Evolutionary conservation across 2,329 filamentous ascomycete genomes (phyloP).

Genomic region (Rutstroemia sydowiana): DNA sequence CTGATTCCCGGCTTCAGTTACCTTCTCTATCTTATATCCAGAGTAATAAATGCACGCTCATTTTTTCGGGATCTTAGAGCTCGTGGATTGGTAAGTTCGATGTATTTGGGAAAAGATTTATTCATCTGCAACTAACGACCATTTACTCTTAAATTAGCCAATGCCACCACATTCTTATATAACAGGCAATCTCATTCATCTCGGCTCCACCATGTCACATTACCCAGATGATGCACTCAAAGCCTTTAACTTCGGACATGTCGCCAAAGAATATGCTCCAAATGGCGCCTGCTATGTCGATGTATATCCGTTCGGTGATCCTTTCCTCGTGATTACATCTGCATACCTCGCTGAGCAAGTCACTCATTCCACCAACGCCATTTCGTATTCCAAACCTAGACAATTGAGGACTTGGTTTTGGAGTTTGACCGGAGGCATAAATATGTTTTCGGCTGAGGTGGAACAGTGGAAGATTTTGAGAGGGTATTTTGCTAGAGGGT

Average conservation of each 20-base stretch:
- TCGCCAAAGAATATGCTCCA: conserved; percentile 12
- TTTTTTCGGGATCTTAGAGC: not conserved
- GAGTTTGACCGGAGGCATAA: conserved; percentile 11
- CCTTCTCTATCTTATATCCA: conserved; percentile 14
- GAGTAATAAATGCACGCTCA: too few relatives aligned
- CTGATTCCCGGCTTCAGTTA: too few relatives aligned
- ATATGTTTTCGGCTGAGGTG: conserved; percentile 18
- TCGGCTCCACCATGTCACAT: not conserved
- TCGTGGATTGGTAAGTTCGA: not conserved
- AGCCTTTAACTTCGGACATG: conserved; percentile 13
- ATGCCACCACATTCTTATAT: too few relatives aligned
- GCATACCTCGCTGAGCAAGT: conserved; percentile 17
- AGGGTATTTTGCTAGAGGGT: conserved; percentile 21
- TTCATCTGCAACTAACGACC: too few relatives aligned
- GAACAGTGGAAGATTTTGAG: conserved; percentile 20
- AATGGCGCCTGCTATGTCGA: conserved; percentile 20
- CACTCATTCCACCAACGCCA: conserved; percentile 12
- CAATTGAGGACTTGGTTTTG: conserved; percentile 12
- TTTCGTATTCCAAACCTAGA: conserved; percentile 12
- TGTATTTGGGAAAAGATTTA: not conserved
- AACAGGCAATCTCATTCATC: too few relatives aligned
- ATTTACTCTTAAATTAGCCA: too few relatives aligned
- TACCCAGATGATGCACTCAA: conserved; percentile 15
- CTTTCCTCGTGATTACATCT: conserved; percentile 16
- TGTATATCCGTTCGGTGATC: conserved; percentile 18